Percentiles rank a stretch among this genome's conserved stretches.
phyloP scores from a whole-genome alignment of 1,284 basidiomycete species.

The Sporisorium reilianum region DNA sequence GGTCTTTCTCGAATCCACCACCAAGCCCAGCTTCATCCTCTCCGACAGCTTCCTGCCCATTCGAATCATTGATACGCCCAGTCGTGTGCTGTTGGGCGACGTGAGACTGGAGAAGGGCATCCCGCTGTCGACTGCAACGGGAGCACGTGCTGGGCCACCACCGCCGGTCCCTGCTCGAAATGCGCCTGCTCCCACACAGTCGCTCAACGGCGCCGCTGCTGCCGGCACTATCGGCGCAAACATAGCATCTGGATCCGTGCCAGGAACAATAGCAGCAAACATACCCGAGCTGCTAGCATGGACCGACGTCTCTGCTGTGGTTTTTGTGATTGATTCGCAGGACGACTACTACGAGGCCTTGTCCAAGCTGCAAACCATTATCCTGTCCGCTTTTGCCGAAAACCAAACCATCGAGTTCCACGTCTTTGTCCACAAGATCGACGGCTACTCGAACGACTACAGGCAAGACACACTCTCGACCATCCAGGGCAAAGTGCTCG shows the following conservation, averaged over 20 bases:
- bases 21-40: constrained; percentile 33
- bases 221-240: background rate
- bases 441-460: constrained; percentile 91
- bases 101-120: constrained; percentile 42
- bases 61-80: constrained; percentile 95
- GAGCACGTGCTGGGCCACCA: constrained; percentile 29
- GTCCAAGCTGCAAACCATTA: constrained; percentile 74
- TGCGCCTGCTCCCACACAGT: constrained; percentile 8
- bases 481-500: constrained; percentile 62
- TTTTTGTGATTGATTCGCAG: constrained; percentile 97
- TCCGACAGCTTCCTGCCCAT: constrained; percentile 87
- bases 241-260: background rate
- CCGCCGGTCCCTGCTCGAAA: constrained; percentile 41
- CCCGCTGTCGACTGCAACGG: constrained; percentile 22
- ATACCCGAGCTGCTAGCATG: constrained; percentile 43
- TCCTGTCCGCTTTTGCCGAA: constrained; percentile 73
- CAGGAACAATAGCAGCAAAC: constrained; percentile 3
- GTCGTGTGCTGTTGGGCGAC: constrained; percentile 73
- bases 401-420: constrained; percentile 86
- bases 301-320: constrained; percentile 72
- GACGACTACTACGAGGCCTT: constrained; percentile 77
- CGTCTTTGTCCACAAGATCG: constrained; percentile 96
- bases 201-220: background rate
- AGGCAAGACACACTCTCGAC: constrained; percentile 73
- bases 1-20: constrained; percentile 81